Evolutionary conservation across 352 stramenopile species (phyloP), one percentile per base, ranked within the genome.

Genomic region (Thraustochytrium sp.): DNA sequence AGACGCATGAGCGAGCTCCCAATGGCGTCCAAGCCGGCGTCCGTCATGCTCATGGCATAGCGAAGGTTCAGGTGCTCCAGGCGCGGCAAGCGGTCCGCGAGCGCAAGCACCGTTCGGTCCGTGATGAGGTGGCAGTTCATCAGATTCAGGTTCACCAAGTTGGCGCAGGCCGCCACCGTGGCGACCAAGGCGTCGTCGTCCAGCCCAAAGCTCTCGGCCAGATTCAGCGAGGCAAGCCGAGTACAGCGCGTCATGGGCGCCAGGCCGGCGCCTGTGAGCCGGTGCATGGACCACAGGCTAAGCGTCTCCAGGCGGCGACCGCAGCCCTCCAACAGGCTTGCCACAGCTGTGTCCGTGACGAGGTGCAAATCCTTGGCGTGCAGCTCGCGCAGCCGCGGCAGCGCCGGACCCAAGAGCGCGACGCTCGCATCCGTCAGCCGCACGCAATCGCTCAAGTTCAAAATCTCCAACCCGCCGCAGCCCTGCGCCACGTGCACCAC

Each of bases 41-140:
- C 68, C n/a, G 68, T 80, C 16, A 80, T 5, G 29, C 0, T 26
- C 44, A 26, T 16, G 21, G 76, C 8, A 44, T 63, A 80, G 46
- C 68, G 68, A 18, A 80, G 49, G 38, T 80, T 64, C 13, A 80
- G 68, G 38, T 80, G 68, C 68, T 80, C 68, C 9, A 80, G 68
- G 0, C 31, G 18, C 11, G 26, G n/a, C 37, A 80, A 26, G 4
- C 44, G 21, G 5, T 48, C 23, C 13, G 68, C 68, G 13, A 80
- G 18, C 5, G n/a, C 42, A 13, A 65, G 18, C 4, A 75, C 34
- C 29, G 68, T 53, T 1, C 68, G 68, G 37, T 80, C 53, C 37
- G 68, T 80, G 23, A 80, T 4, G 5, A 80, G 68, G 26, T 80
- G 68, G 13, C 31, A 49, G 53, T 80, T 63, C 31, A 46, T 46